A percentile compares a stretch with the other conserved stretches of the same genome.
Evolutionary conservation across 2,329 filamentous ascomycete genomes (phyloP).

Genomic region (Aotearoamyces nothofagi): DNA sequence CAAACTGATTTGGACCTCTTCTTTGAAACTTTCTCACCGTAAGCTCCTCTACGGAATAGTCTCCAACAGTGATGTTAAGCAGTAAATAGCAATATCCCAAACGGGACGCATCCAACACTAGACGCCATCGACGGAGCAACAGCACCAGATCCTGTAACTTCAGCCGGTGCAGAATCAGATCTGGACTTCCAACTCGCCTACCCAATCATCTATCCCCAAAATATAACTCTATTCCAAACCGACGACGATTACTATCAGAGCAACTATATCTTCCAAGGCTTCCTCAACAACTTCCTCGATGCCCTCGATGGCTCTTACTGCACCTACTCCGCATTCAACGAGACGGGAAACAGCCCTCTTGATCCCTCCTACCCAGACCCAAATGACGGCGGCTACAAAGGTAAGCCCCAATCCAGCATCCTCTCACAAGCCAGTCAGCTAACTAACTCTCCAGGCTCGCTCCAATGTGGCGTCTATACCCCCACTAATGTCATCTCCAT

Average conservation of each 20-base stretch:
- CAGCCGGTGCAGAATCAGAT: slow-evolving; percentile 29
- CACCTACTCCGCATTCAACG: no score
- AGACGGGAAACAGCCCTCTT: slow-evolving; percentile 23
- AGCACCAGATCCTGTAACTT: slow-evolving; percentile 25
- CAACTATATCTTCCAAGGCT: slow-evolving; percentile 23
- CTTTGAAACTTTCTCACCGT: slow-evolving; percentile 27
- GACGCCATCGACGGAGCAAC: slow-evolving; percentile 30
- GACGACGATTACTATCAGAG: no score
- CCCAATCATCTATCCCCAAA: slow-evolving; percentile 34
- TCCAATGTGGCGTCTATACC: slow-evolving; percentile 28
- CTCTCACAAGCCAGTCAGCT: no score
- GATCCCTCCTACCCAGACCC: slow-evolving; percentile 23
- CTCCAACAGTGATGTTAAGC: no score
- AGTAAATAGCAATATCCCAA: no score
- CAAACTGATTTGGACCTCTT: slow-evolving; percentile 32
- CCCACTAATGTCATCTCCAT: slow-evolving; percentile 37
- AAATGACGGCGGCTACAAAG: slow-evolving; percentile 21
- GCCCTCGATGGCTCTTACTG: slow-evolving; percentile 31
- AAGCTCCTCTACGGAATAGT: no score
- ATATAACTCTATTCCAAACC: slow-evolving; percentile 31
- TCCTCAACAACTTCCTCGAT: slow-evolving; percentile 28
- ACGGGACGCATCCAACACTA: slow-evolving; percentile 27
- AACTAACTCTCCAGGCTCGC: no score
- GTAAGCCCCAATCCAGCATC: no score
- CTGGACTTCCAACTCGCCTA: slow-evolving; percentile 40